Evolutionary conservation across 1,284 basidiomycete genomes (phyloP).

Genomic region (Pholiota adiposa): DNA sequence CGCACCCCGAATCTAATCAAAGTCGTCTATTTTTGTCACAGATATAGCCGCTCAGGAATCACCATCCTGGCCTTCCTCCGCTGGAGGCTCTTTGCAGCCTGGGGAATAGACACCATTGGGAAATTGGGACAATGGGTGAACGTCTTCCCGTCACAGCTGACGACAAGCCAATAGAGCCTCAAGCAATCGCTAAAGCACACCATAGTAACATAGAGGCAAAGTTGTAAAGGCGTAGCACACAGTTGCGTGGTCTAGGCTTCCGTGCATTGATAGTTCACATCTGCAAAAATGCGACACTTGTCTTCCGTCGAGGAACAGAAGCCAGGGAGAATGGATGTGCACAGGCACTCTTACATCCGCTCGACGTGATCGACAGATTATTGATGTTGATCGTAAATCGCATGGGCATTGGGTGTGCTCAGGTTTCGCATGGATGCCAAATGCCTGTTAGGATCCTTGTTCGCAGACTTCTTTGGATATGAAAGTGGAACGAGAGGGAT

Average conservation of each 20-base stretch:
- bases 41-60: background rate
- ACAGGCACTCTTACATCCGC: background rate
- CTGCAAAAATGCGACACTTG: background rate
- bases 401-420: background rate
- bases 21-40: background rate
- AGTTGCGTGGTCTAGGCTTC: background rate
- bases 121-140: background rate
- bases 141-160: background rate
- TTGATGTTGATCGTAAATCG: background rate
- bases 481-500: background rate
- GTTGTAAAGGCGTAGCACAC: background rate
- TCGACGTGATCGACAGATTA: slow-evolving; percentile 1
- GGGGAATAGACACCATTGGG: background rate
- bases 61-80: background rate
- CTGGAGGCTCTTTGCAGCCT: background rate
- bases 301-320: slow-evolving; percentile 1
- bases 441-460: background rate
- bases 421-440: background rate
- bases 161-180: background rate
- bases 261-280: background rate
- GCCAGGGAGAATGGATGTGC: background rate
- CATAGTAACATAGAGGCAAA: background rate
- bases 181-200: background rate
- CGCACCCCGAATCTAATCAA: background rate
- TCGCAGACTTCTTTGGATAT: background rate